Conservation (phyloP, 192 early-diverging fungal species). For the Umbelopsis sp. region DNA sequence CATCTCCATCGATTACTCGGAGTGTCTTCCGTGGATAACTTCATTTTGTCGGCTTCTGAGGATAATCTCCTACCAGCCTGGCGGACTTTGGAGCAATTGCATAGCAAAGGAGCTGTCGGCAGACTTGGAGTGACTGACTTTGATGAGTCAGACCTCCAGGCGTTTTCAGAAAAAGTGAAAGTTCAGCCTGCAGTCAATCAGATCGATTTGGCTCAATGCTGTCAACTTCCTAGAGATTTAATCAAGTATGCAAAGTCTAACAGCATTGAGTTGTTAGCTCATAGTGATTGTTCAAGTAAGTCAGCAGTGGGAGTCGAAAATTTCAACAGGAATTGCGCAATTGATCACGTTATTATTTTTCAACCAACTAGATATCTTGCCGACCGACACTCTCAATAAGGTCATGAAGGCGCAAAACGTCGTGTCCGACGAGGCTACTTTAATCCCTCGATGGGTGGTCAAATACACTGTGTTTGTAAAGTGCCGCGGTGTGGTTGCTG, state of each 20-base stretch:
- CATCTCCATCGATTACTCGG: conserved; percentile 31
- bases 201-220: conserved; percentile 51
- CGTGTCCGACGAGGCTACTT: not conserved
- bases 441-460: conserved; percentile 53
- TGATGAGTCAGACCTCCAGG: conserved; percentile 36
- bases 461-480: conserved; percentile 56
- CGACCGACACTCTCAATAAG: conserved; percentile 38
- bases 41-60: conserved; percentile 28
- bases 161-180: conserved; percentile 32
- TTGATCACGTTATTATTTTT: conserved; percentile 23
- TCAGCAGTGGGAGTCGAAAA: not conserved
- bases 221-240: conserved; percentile 48
- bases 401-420: conserved; percentile 39
- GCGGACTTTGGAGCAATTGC: conserved; percentile 38
- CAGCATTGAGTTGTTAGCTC: conserved; percentile 46
- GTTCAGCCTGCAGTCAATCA: conserved; percentile 52
- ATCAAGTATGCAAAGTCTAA: conserved; percentile 47
- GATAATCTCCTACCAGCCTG: conserved; percentile 35
- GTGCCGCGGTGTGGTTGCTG: conserved; percentile 47
- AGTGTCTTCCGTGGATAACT: conserved; percentile 37
- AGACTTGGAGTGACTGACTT: conserved; percentile 54
- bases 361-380: conserved; percentile 44
- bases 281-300: conserved; percentile 50
- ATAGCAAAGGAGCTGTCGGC: conserved; percentile 38
- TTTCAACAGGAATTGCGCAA: not conserved